Conservation (phyloP, 2,329 filamentous ascomycete species). For the Cryphonectria japonica region DNA sequence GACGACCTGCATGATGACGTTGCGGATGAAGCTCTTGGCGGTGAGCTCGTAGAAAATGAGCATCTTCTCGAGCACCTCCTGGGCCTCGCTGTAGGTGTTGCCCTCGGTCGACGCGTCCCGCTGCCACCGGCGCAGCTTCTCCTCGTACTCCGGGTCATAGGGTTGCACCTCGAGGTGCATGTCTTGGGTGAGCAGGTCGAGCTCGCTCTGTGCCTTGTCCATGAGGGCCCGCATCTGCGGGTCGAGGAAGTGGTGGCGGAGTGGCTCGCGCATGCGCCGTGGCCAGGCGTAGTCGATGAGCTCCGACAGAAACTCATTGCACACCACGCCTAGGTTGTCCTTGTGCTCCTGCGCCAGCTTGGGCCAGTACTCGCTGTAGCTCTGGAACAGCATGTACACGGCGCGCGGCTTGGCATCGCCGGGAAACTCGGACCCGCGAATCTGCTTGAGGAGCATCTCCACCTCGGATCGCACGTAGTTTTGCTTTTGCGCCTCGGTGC, state of each 20-base stretch:
- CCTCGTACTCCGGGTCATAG: conserved; percentile 58
- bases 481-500: conserved; percentile 44
- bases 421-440: conserved; percentile 56
- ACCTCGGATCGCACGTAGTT: conserved; percentile 54
- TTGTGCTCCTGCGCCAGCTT: conserved; percentile 57
- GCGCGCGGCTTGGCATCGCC: conserved; percentile 57
- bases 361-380: conserved; percentile 57
- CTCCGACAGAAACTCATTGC: conserved; percentile 57
- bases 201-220: conserved; percentile 51
- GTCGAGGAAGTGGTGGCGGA: conserved; percentile 54
- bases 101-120: conserved; percentile 48
- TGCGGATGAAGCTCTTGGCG: conserved; percentile 55
- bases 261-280: conserved; percentile 53
- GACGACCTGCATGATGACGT: conserved; percentile 56
- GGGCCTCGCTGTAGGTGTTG: conserved; percentile 50
- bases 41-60: conserved; percentile 59
- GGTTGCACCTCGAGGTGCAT: conserved; percentile 58
- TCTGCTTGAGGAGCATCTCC: conserved; percentile 53
- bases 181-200: conserved; percentile 51
- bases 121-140: conserved; percentile 53
- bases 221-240: conserved; percentile 52
- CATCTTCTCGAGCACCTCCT: conserved; percentile 60
- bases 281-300: conserved; percentile 57
- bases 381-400: conserved; percentile 58
- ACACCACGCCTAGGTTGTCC: conserved; percentile 57